These are phyloP conservation scores for Clitoria ternatea DNA, from an alignment of 306 rosid species.

Conservation along the genomic window DNA sequence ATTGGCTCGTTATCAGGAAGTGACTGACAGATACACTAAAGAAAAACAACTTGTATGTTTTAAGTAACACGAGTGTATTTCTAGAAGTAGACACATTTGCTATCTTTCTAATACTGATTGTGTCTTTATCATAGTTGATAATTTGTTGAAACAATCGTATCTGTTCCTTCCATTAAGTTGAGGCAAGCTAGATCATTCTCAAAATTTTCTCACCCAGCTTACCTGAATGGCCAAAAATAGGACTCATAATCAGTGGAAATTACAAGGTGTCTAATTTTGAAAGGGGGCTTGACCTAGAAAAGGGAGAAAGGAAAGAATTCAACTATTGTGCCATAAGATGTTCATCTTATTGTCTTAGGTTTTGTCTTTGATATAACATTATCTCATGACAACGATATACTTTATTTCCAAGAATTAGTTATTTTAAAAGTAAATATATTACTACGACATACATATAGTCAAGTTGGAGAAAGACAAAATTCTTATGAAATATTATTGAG, in stretches of 20 bases:
- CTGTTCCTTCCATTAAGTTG: neutral
- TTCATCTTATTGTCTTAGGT: neutral
- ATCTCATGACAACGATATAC: neutral
- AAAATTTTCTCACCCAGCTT: neutral
- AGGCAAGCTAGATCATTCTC: conserved; percentile 1
- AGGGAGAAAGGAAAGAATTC: conserved; percentile 1
- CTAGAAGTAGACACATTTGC: conserved; percentile 15
- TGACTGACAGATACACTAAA: conserved; percentile 81
- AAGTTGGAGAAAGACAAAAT: neutral
- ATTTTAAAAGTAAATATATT: neutral
- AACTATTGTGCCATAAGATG: neutral
- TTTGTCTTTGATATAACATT: neutral
- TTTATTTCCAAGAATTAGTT: neutral
- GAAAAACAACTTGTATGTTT: conserved; percentile 81
- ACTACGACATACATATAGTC: neutral
- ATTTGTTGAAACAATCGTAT: neutral
- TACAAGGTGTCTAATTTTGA: neutral
- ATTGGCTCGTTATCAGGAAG: conserved; percentile 93
- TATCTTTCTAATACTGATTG: neutral
- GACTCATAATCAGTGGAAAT: neutral
- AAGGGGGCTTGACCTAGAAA: neutral
- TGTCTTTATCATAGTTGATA: conserved; percentile 1
- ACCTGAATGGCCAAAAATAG: neutral
- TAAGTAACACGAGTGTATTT: conserved; percentile 3
- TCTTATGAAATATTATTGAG: neutral